Evolutionary conservation across 1,139 yeast genomes (phyloP), one percentile per base, ranked within the genome.

Genomic region (Blastobotrys illinoisensis): DNA sequence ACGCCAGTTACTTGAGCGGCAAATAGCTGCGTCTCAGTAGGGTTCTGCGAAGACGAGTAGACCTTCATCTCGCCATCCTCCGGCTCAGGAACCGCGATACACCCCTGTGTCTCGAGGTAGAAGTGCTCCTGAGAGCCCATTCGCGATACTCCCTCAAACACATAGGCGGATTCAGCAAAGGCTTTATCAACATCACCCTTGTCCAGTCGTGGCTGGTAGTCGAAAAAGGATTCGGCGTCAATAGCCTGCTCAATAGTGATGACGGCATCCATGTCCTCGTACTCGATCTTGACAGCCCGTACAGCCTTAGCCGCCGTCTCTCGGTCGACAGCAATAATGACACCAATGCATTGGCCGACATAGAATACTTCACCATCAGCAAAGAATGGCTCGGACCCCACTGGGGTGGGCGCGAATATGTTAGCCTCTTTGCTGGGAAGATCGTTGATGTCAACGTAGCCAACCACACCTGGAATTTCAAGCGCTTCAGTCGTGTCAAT

Each of bases 91-190:
- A 74, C 69, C 6, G 67, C 75, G 6, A 76, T 51, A 55, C 74
- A 67, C 36, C 75, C 78, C 51, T 76, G 78, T 5, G 79, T 69
- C 60, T 76, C 79, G 44, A 76, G 68, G 58, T 76, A 76, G 60
- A 76, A 76, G 62, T 76, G 79, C 58, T 76, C 79, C 55, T 76
- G 79, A 1, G 79, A 76, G 4, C 79, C 79, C 55, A 74, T 67
- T 50, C 78, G 66, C 6, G 71, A 64, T 5, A 64, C 56, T 9
- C 77, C 77, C 54, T 73, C 75, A 56, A 76, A 65, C 23, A 64
- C 63, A 56, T 74, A 63, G 21, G 67, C 68, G 2, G 78, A 66
- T 9, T 61, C 61, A 18, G 61, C 65, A 58, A 75, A 73, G 2
- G 74, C 78, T 20, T 59, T 59, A 23, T 71, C 71, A 59, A 72